phyloP scores from a whole-genome alignment of 371 early-diverging fungal species.

The Syncephalastrum sp. region DNA sequence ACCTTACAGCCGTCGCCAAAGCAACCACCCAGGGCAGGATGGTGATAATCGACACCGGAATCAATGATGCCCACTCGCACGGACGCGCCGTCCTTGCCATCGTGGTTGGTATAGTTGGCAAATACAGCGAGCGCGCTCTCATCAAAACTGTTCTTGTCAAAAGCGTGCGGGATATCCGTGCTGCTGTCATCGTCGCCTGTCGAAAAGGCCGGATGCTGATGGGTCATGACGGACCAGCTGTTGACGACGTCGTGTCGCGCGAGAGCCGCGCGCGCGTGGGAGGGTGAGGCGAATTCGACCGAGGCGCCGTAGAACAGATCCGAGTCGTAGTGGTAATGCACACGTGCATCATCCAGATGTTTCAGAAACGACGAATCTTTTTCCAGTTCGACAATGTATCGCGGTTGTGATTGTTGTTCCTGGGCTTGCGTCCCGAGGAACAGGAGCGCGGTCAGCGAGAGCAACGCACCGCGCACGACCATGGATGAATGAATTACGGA shows the following conservation, averaged over 20 bases:
- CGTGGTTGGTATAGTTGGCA: too few species aligned
- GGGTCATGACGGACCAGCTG: slow-evolving; percentile 28
- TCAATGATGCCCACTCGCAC: slow-evolving; percentile 71
- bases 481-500: background rate
- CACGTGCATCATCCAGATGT: background rate
- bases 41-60: slow-evolving; percentile 53
- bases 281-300: slow-evolving; percentile 19
- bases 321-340: slow-evolving; percentile 31
- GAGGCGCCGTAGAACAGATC: slow-evolving; percentile 29
- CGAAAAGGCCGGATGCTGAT: slow-evolving; percentile 11
- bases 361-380: slow-evolving; percentile 4
- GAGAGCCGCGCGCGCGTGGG: slow-evolving; percentile 15
- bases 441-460: too few species aligned
- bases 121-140: too few species aligned
- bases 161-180: too few species aligned
- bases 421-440: too few species aligned
- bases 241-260: slow-evolving; percentile 16
- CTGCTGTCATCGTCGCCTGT: too few species aligned
- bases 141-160: too few species aligned
- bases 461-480: slow-evolving; percentile 2
- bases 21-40: slow-evolving; percentile 66
- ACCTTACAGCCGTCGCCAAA: slow-evolving; percentile 58
- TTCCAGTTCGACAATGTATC: slow-evolving; percentile 18
- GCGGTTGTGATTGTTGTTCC: too few species aligned
- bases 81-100: slow-evolving; percentile 34